Percentiles rank a stretch among this genome's conserved stretches.
Conservation (phyloP, 2,329 filamentous ascomycete species). For the Celoporthe dispersa region DNA sequence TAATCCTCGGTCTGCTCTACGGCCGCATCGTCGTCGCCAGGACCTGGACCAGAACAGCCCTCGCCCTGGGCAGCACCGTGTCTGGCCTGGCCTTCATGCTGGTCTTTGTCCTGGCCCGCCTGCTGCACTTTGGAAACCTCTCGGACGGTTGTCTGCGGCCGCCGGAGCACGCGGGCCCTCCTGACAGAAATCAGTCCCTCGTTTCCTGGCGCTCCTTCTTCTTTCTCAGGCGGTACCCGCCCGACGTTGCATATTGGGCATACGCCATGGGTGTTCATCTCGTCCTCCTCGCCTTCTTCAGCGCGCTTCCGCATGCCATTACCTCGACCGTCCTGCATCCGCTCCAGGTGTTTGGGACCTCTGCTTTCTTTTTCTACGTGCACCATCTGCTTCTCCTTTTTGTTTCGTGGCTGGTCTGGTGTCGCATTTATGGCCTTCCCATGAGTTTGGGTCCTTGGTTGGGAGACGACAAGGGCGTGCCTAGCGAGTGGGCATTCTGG, state of each 20-base stretch:
- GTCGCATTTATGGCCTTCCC: neutral
- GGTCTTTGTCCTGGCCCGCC: slow-evolving; percentile 47
- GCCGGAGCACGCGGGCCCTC: slow-evolving; percentile 40
- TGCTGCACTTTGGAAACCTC: slow-evolving; percentile 49
- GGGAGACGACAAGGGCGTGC: slow-evolving; percentile 43
- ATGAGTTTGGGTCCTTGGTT: slow-evolving; percentile 34
- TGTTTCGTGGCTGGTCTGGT: slow-evolving; percentile 33
- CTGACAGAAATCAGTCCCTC: slow-evolving; percentile 46
- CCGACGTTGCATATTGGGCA: slow-evolving; percentile 51
- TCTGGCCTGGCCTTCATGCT: slow-evolving; percentile 39
- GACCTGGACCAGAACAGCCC: slow-evolving; percentile 37
- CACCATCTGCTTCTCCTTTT: slow-evolving; percentile 44
- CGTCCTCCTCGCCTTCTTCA: slow-evolving; percentile 44
- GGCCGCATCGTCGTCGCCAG: slow-evolving; percentile 44
- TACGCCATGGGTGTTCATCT: slow-evolving; percentile 46
- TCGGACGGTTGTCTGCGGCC: slow-evolving; percentile 48
- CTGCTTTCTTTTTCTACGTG: slow-evolving; percentile 52
- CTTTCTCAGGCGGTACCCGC: slow-evolving; percentile 52
- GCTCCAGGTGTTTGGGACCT: slow-evolving; percentile 50
- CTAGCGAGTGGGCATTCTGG: slow-evolving; percentile 44
- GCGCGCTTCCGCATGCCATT: slow-evolving; percentile 38
- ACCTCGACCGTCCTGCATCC: slow-evolving; percentile 38
- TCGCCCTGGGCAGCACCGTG: slow-evolving; percentile 37
- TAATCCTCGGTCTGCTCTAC: slow-evolving; percentile 49
- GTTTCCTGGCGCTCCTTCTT: slow-evolving; percentile 48